Conservation (phyloP, 2,329 filamentous ascomycete species). For the Cytospora schulzeri region DNA sequence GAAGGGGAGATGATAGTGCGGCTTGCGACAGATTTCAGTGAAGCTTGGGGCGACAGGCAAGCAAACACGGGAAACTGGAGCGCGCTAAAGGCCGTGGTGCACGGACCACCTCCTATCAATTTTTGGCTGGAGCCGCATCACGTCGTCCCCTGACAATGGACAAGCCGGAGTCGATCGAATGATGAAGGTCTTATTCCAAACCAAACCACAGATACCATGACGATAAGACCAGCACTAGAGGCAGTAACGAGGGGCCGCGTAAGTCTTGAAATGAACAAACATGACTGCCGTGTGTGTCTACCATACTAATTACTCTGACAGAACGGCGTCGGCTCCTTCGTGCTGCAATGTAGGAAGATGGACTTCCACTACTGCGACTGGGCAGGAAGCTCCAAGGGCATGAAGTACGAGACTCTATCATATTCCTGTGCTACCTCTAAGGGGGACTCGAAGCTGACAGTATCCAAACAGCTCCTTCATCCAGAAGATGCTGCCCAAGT, state of each 20-base stretch:
- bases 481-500: conserved; percentile 71
- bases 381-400: conserved; percentile 88
- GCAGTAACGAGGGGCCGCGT: conserved; percentile 58
- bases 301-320: conserved; percentile 41
- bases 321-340: conserved; percentile 97
- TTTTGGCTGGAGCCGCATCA: conserved; percentile 15
- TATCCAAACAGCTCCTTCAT: conserved; percentile 70
- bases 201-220: conserved; percentile 48
- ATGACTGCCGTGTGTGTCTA: not conserved
- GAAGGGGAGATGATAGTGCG: conserved; percentile 4
- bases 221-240: conserved; percentile 53
- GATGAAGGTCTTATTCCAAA: conserved; percentile 19
- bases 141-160: not conserved
- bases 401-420: conserved; percentile 68
- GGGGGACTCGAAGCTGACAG: conserved; percentile 15
- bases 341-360: conserved; percentile 93
- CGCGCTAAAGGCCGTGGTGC: conserved; percentile 17
- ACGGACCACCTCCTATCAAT: conserved; percentile 14
- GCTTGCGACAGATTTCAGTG: conserved; percentile 22
- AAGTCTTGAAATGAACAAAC: conserved; percentile 29
- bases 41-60: conserved; percentile 6
- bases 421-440: not conserved
- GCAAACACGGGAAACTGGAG: conserved; percentile 15
- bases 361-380: conserved; percentile 98
- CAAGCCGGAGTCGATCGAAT: not conserved